Evolutionary conservation across 768 basidiomycete genomes (phyloP), one percentile per base, ranked within the genome.

Genomic region (Lactifluus echinatus): DNA sequence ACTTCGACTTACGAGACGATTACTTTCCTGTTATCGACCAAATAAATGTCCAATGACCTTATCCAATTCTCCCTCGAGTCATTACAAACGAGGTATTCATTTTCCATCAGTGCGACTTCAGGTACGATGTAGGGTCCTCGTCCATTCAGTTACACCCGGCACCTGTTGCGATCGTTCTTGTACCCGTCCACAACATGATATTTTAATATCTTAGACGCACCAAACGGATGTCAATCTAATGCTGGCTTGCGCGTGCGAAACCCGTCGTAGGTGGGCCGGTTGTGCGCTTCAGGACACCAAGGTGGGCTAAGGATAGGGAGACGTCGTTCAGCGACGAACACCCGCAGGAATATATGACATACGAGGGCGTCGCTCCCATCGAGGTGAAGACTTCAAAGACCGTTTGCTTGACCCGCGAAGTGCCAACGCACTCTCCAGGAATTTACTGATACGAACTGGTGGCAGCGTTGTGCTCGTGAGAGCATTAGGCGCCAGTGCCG

Each of bases 361-460:
- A 63, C 63, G 31, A 53, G 60, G 52, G 34, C 61, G 52, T 36
- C 63, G 60, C 29, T 62, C 60, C 63, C 63, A 63, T 21, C 53
- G 59, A 39, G 40, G 28, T 12, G 40, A 15, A 49, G 24, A 4
- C 15, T 53, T 44, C 12, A 48, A 50, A 17, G 7, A 34, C 44
- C 17, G 51, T 29, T 55, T 55, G 19, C 21, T 12, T 26, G 31
- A 26, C 19, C 31, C 46, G 15, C 44, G 33, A 8, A 62, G 23
- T 31, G 49, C 36, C 19, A 63, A 37, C 1, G 56, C 57, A 24
- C 54, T 53, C 33, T 26, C 17, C 24, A 55, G 36, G 28, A 63
- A 62, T 26, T 55, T 62, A 21, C 55, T 29, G 56, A 59, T 34
- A 28, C 50, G 60, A 8, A 50, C 37, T 8, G 60, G 53, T 15